Evolutionary conservation across 768 basidiomycete species (phyloP), one percentile per base, ranked within the genome.

Genomic region (Termitomyces sp.): DNA sequence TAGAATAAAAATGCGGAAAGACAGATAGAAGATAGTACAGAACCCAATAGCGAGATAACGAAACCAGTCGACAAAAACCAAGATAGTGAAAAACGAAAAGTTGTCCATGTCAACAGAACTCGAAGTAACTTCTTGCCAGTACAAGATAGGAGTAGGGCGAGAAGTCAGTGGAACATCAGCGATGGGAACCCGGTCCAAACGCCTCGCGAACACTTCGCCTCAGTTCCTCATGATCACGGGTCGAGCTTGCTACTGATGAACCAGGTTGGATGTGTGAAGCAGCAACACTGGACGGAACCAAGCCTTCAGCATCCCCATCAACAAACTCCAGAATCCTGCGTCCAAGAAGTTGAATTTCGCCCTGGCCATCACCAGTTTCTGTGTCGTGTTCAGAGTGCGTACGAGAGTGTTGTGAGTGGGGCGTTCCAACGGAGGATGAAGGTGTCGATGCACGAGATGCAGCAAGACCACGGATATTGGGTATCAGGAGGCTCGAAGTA

Each of bases 271-370:
- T 75, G 58, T 90, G 87, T 27, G 87, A 88, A 17, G 77, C 82
- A 14, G 82, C 73, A 25, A 81, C 77, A 64, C 87, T 89, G 42
- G 82, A 82, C 6, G 85, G 80, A 53, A 82, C 73, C 37, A 80
- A 70, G 8, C 77, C 80, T 31, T 89, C 89, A 1, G 77, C 66
- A 47, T 90, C 90, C 27, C 83, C 83, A 41, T 96, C 92, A 17
- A 93, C 86, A 63, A 94, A 84, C 64, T 95, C 93, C 53, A 95
- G 73, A 51, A 97, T 97, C 61, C 92, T 83, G 44, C 88, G 79
- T 8, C 89, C 87, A 43, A 98, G 82, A 27, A 88, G 75, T 60
- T 92, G 87, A 61, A 98, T 98, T 75, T 98, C 96, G 37, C 90
- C 87, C 62, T 91, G 90, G 8, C 95, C 95, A 57, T 95, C 92